Evolutionary conservation across 2,329 filamentous ascomycete species (phyloP).

Genomic region (Trichoderma koningiopsis): DNA sequence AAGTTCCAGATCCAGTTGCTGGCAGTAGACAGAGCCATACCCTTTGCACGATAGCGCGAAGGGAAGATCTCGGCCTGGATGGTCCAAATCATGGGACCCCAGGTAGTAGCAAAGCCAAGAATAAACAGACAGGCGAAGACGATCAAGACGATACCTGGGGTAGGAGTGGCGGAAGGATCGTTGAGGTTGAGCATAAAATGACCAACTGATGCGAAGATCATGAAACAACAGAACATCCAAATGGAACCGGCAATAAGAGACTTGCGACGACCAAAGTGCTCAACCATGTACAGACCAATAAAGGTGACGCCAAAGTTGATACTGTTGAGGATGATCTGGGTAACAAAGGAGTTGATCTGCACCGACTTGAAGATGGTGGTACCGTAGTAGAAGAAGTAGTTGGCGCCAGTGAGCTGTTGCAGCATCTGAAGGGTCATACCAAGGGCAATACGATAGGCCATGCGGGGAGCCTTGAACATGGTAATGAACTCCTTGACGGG

Average conservation of each 20-base stretch:
- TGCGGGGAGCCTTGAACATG: conserved; percentile 66
- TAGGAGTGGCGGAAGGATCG: conserved; percentile 39
- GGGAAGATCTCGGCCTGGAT: conserved; percentile 68
- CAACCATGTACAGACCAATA: conserved; percentile 69
- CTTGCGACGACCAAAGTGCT: conserved; percentile 65
- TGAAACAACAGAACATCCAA: conserved; percentile 64
- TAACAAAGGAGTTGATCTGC: conserved; percentile 62
- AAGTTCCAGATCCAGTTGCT: conserved; percentile 76
- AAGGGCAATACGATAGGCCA: conserved; percentile 63
- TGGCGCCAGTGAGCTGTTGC: conserved; percentile 69
- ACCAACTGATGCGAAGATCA: conserved; percentile 58
- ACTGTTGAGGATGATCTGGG: conserved; percentile 66
- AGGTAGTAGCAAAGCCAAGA: conserved; percentile 66
- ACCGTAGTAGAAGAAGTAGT: conserved; percentile 68
- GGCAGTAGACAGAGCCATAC: conserved; percentile 62
- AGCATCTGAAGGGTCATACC: conserved; percentile 65
- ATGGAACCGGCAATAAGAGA: conserved; percentile 63
- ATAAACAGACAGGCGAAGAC: conserved; percentile 66
- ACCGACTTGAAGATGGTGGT: conserved; percentile 54
- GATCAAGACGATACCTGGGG: conserved; percentile 61
- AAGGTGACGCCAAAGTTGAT: conserved; percentile 71
- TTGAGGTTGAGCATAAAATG: conserved; percentile 49
- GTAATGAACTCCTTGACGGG: conserved; percentile 52
- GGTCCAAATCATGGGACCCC: conserved; percentile 67
- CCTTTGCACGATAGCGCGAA: conserved; percentile 61